Base-by-base conservation (phyloP, 2,329 filamentous ascomycete species). In the Alternaria hordeiaustralica region DNA sequence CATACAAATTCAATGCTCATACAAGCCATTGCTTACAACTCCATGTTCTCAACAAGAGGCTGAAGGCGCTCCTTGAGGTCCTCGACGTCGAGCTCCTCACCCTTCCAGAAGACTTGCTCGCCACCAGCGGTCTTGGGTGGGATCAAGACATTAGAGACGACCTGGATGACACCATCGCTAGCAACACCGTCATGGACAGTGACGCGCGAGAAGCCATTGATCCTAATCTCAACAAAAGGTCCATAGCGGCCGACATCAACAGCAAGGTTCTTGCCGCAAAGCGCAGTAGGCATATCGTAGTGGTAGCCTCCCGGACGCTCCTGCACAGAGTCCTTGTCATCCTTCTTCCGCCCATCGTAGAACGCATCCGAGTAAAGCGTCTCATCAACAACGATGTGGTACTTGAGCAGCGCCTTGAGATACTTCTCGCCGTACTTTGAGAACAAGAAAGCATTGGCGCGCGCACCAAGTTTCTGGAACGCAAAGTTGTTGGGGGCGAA, bases 281-380 rank as follows among this genome's bases (percentile, higher is more conserved):
- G 84, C 18, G 93, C 82, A 0, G 93, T 96, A 0, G 89, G 88
- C 2, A 97, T 83, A 70, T 95, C 90, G 66, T 91, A 82, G 75
- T 90, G 89, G 77, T 85, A 88, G 70, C 89, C 86, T 13, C 73
- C 70, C 4, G 75, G 75, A 23, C 69, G 67, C 13, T n/a, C 50
- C 15, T 72, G 64, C 6, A 59, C 63, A n/a, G 41, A 25, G 25
- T 67, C 57, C 68, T 75, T 60, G 26, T 75, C 66, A 6, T 76
- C 69, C 26, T 71, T 68, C 26, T 71, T 65, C 69, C 82, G 73
- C 53, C 60, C 60, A 18, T 85, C 85, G 82, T 94, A 96, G 75
- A 90, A 92, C 6, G 90, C 91, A 75, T 97, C 94, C 6, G 90
- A 92, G 84, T 97, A 97, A 0, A 97, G 82, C 0, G 92, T 94